phyloP scores from a whole-genome alignment of 2,329 filamentous ascomycete species.

The Chlorencoelia australis region DNA sequence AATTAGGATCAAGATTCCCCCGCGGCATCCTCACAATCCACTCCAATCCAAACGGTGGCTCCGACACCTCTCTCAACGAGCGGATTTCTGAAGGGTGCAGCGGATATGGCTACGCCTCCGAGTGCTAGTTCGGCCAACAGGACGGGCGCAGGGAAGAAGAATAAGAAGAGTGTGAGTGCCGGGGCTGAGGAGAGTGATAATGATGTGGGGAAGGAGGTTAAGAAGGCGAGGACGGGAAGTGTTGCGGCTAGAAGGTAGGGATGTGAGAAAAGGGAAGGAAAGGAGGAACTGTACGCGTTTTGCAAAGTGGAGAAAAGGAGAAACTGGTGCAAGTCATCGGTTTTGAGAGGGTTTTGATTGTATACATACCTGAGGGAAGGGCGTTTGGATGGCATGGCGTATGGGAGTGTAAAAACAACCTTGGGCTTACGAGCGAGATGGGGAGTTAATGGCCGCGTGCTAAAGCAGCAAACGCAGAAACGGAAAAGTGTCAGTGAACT shows the following conservation, averaged over 20 bases:
- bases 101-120: constrained; percentile 46
- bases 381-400: too few relatives aligned
- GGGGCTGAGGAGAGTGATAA: constrained; percentile 53
- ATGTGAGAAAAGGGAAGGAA: background rate
- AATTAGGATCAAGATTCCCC: constrained; percentile 21
- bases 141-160: constrained; percentile 35
- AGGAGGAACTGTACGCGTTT: background rate
- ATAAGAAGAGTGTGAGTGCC: constrained; percentile 38
- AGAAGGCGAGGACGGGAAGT: constrained; percentile 22
- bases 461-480: too few relatives aligned
- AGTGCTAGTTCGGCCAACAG: constrained; percentile 35
- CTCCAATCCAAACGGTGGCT: constrained; percentile 32
- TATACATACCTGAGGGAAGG: too few relatives aligned
- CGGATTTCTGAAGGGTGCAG: constrained; percentile 40
- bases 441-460: too few relatives aligned
- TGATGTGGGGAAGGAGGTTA: constrained; percentile 39
- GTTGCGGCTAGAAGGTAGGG: constrained; percentile 1
- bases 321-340: too few relatives aligned
- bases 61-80: constrained; percentile 46
- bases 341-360: too few relatives aligned
- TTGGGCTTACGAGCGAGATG: too few relatives aligned
- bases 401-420: too few relatives aligned
- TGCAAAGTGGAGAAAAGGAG: too few relatives aligned
- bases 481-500: too few relatives aligned
- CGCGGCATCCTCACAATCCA: constrained; percentile 21